A percentile compares a stretch with the other conserved stretches of the same genome.
These are phyloP conservation scores for Strobilomyces dryophilus DNA, from an alignment of 768 basidiomycete genomes.

Conservation along the genomic window DNA sequence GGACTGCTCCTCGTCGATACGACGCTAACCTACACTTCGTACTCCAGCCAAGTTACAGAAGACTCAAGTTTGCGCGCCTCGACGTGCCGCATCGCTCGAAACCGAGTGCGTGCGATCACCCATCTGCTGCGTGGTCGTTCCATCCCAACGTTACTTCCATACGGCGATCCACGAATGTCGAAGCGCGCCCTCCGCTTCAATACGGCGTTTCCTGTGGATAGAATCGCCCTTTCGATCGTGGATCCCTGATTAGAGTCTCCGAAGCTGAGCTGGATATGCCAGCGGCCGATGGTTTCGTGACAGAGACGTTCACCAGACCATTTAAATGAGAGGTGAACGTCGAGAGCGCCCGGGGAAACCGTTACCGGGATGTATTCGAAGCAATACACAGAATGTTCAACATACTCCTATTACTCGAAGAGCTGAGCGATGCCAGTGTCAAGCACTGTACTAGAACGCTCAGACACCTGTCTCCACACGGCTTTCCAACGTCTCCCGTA, in stretches of 20 bases:
- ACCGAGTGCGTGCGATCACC: too few species aligned
- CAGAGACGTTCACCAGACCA: constrained; percentile 46
- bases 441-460: too few species aligned
- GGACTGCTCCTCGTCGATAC: too few species aligned
- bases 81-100: too few species aligned
- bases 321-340: constrained; percentile 40
- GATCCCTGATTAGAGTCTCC: constrained; percentile 29
- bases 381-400: constrained; percentile 50
- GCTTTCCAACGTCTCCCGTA: too few species aligned
- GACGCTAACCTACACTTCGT: too few species aligned
- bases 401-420: constrained; percentile 40
- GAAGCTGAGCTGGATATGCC: constrained; percentile 39
- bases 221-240: constrained; percentile 19
- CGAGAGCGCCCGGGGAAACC: constrained; percentile 39
- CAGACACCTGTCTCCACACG: too few species aligned
- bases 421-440: too few species aligned
- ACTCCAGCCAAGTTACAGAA: too few species aligned
- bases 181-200: constrained; percentile 47
- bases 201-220: constrained; percentile 41
- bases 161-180: constrained; percentile 25
- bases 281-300: constrained; percentile 40
- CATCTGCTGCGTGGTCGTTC: too few species aligned
- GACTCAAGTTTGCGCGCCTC: too few species aligned
- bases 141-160: constrained; percentile 46
- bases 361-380: constrained; percentile 55